A percentile compares a stretch with the other conserved stretches of the same genome.
phyloP scores from a whole-genome alignment of 345 rosid genomes.

The Gynandropsis gynandra region DNA sequence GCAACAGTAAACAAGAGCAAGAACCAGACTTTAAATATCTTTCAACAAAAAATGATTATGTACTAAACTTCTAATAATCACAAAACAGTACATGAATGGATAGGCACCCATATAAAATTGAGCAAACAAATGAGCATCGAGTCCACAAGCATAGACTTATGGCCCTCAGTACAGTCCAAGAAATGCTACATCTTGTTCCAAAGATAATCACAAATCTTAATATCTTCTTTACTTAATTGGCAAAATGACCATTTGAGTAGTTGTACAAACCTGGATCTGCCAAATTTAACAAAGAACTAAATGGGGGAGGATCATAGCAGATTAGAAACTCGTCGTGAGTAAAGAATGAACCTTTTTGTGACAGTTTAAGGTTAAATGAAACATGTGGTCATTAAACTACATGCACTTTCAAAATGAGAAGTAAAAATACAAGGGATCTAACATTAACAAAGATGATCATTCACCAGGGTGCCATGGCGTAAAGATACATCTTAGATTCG shows the following conservation, averaged over 20 bases:
- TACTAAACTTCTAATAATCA: neutral
- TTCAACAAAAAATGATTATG: neutral
- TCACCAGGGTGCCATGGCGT: neutral
- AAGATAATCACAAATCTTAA: no score
- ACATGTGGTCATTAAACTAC: neutral
- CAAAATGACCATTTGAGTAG: constrained; percentile 2
- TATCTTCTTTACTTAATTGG: neutral
- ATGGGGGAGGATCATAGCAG: neutral
- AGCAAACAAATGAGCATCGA: neutral
- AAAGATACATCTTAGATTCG: neutral
- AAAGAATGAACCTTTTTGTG: neutral
- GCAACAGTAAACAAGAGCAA: constrained; percentile 9
- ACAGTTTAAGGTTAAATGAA: neutral
- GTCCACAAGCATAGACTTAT: no score
- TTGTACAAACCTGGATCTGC: neutral
- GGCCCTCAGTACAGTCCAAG: no score
- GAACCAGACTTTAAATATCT: neutral
- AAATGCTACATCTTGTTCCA: no score
- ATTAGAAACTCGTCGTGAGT: neutral
- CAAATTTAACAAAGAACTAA: neutral
- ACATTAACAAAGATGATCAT: constrained; percentile 4
- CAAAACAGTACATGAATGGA: constrained; percentile 5
- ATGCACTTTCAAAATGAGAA: constrained; percentile 7
- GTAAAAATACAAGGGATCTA: neutral
- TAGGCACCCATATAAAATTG: constrained; percentile 7